Base-by-base conservation (phyloP, 2,329 filamentous ascomycete species). In the Aspergillus ibericus region DNA sequence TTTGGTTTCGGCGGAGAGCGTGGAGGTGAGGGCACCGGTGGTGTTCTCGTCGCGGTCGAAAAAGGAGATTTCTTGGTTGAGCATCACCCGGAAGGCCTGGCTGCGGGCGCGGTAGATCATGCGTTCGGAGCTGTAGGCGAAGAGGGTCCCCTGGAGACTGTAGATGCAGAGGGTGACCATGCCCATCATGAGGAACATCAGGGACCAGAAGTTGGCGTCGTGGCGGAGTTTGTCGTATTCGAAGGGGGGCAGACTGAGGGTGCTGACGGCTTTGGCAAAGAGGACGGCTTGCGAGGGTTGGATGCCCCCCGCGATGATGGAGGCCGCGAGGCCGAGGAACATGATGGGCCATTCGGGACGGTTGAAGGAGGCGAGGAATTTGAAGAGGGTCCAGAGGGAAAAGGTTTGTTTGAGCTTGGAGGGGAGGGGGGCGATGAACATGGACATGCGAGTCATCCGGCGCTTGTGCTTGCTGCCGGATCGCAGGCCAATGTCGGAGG, bases 161-260 rank as follows among this genome's bases (percentile, higher is more conserved):
- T 89, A 91, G 3, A 88, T 79, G 42, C 92, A 70, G 59, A 95
- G 83, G 68, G 88, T 84, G 5, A 89, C 85, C 54, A 90, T 70
- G 0, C 86, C 91, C 46, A 96, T 80, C 86, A 95, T 92, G 63
- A 92, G 82, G 73, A 88, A 96, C 91, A 96, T 96, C 66, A 86
- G 79, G 57, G 85, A 87, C 91, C 91, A 96, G 75, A 96, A 96
- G 69, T 91, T 85, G 25, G 88, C 86, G 58, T 92, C 83, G 35
- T 82, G 79, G 63, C 87, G 85, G 51, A 93, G 80, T 49, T 84
- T 72, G 32, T 72, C 72, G 44, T 81, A 84, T 70, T 81, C 81
- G 36, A 66, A 73, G 7, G 78, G 76, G 20, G 80, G 84, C 12
- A 87, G 76, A 5, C 86, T 84, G 7, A 93, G 80, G 4, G 86